Evolutionary conservation across 2,329 filamentous ascomycete genomes (phyloP), one percentile per base, ranked within the genome.

Genomic region (Alternaria ventricosa): DNA sequence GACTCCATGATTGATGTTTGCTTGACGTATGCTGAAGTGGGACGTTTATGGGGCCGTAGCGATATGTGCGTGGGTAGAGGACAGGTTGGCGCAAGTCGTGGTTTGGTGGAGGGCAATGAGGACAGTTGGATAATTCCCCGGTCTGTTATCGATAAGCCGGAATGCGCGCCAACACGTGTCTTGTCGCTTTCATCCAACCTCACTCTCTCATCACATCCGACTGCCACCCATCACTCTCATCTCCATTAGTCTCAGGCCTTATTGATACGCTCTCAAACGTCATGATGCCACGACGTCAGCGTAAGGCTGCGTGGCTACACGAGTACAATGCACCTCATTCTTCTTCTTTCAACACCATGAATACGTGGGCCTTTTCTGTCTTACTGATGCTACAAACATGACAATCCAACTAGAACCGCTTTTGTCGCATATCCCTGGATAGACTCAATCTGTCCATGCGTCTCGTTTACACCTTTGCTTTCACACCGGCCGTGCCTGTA

Each of bases 1-100:
- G 76, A 71, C 65, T 80, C 78, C 78, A 81, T 80, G 57, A 12
- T 69, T 60, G 28, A 27, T 6, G 11, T 22, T 18, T 59, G 20
- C 11, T 10, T 43, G 15, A 28, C 44, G n/a, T 12, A 18, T 54
- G 20, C 5, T 55, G 13, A n/a, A 12, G 8, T 43, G 45, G 9
- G 20, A 15, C 22, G 22, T 13, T 9, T 15, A 22, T 25, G 20
- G 8, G 28, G 13, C 9, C 20, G 49, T 23, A 53, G 44, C 13
- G 4, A 28, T 61, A n/a, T 22, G 9, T 20, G 41, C 18, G 6
- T 53, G 23, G n/a, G 44, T 25, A 18, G 30, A 23, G 44, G 50
- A 20, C 30, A 22, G 25, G 55, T 23, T 54, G 23, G 54, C 41
- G 56, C 46, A 44, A 56, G 57, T 54, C 20, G 63, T 55, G 56